phyloP scores from a whole-genome alignment of 768 basidiomycete species.

The Termitomyces sp. region DNA sequence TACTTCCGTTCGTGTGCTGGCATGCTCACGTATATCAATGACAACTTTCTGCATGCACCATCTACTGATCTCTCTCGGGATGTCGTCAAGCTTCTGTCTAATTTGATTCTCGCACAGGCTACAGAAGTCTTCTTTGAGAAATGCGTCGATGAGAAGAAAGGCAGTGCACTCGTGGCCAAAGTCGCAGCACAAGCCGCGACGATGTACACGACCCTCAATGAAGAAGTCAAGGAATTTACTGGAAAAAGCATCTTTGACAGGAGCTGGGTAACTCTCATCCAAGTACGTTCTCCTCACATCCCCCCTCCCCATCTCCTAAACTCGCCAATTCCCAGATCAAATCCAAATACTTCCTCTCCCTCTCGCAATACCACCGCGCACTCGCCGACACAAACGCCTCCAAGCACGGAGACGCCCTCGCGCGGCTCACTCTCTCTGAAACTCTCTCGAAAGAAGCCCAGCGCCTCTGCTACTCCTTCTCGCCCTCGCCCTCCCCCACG shows the following conservation, averaged over 20 bases:
- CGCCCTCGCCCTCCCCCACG: slow-evolving; percentile 62
- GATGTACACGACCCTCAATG: slow-evolving; percentile 77
- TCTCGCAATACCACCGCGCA: slow-evolving; percentile 83
- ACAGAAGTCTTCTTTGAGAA: slow-evolving; percentile 97
- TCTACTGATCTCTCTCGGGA: slow-evolving; percentile 92
- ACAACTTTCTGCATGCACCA: slow-evolving; percentile 97
- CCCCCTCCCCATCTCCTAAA: background rate
- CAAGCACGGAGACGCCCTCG: slow-evolving; percentile 85
- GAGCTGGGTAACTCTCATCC: slow-evolving; percentile 86
- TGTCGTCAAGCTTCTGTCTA: slow-evolving; percentile 88
- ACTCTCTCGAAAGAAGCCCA: slow-evolving; percentile 78
- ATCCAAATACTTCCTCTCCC: slow-evolving; percentile 80
- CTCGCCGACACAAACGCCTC: slow-evolving; percentile 68
- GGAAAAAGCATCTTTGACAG: slow-evolving; percentile 94
- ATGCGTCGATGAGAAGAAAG: slow-evolving; percentile 89
- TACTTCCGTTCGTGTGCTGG: slow-evolving; percentile 88
- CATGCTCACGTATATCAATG: slow-evolving; percentile 98
- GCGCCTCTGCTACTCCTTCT: slow-evolving; percentile 62
- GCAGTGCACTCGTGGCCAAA: slow-evolving; percentile 69
- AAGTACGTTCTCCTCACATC: slow-evolving; percentile 37
- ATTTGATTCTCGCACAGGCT: slow-evolving; percentile 87
- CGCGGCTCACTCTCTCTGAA: slow-evolving; percentile 74
- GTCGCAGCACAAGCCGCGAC: slow-evolving; percentile 76
- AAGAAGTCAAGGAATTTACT: slow-evolving; percentile 95
- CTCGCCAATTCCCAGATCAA: slow-evolving; percentile 56